phyloP scores from a whole-genome alignment of 2,329 filamentous ascomycete genomes.

The Amylocarpus encephaloides region DNA sequence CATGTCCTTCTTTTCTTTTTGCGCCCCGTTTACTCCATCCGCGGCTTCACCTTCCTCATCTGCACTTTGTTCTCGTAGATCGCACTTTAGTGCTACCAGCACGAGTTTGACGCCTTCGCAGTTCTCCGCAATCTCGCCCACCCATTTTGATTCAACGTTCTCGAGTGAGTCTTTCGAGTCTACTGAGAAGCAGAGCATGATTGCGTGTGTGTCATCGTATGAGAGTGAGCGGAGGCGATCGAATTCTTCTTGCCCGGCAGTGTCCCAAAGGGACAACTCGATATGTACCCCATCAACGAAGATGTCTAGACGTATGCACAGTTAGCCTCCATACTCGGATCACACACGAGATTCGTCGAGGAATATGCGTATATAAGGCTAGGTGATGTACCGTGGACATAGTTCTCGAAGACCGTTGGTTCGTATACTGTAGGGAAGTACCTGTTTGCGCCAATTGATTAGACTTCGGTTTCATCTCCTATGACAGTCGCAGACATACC shows the following conservation, averaged over 20 bases:
- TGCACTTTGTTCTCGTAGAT: slow-evolving; percentile 68
- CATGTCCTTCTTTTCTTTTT: slow-evolving; percentile 59
- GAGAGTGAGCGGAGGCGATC: slow-evolving; percentile 91
- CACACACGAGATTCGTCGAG: too few species aligned
- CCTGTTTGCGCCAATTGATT: slow-evolving; percentile 37
- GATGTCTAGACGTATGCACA: slow-evolving; percentile 60
- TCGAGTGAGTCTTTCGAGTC: slow-evolving; percentile 95
- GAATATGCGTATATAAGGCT: not conserved
- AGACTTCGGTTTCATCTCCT: not conserved
- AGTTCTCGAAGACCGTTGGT: slow-evolving; percentile 98
- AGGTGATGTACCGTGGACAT: slow-evolving; percentile 73
- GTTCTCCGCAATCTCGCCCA: slow-evolving; percentile 95
- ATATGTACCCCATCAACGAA: slow-evolving; percentile 97
- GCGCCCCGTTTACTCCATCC: slow-evolving; percentile 38
- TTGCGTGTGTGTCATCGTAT: slow-evolving; percentile 94
- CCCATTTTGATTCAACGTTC: slow-evolving; percentile 98
- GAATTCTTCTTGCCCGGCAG: slow-evolving; percentile 97
- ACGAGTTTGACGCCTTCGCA: slow-evolving; percentile 94
- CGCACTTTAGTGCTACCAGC: slow-evolving; percentile 92
- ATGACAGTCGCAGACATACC: slow-evolving; percentile 45
- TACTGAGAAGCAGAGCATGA: slow-evolving; percentile 98
- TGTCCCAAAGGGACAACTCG: slow-evolving; percentile 97
- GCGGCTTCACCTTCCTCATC: slow-evolving; percentile 51
- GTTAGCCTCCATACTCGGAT: not conserved
- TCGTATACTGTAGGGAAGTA: slow-evolving; percentile 99